These are phyloP conservation scores for Domatiomyces catenatus DNA, from an alignment of 2,329 filamentous ascomycete species.

Conservation along the genomic window DNA sequence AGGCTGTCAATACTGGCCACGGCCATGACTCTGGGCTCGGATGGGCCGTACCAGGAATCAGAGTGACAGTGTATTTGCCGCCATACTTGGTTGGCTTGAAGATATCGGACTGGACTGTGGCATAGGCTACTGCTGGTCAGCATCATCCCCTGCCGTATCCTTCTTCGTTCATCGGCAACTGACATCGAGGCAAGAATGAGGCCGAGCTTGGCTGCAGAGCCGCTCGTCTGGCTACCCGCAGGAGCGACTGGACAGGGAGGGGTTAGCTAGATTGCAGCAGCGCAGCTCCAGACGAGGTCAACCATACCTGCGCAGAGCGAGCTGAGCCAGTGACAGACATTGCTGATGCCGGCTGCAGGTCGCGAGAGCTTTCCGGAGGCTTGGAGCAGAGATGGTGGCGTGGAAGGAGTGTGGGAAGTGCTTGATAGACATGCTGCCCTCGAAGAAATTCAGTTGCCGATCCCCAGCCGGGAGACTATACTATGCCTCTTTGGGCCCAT, in stretches of 20 bases:
- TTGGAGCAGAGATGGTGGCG: background rate
- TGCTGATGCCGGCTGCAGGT: background rate
- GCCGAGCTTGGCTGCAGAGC: constrained; percentile 6
- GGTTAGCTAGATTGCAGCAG: background rate
- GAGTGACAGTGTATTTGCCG: constrained; percentile 96
- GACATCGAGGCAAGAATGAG: constrained; percentile 14
- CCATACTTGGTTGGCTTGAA: constrained; percentile 99
- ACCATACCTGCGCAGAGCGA: constrained; percentile 1
- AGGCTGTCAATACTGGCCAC: constrained; percentile 4
- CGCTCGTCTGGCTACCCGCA: constrained; percentile 13
- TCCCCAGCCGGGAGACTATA: background rate
- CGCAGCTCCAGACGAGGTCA: background rate
- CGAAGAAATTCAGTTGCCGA: background rate
- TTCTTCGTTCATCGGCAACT: constrained; percentile 1
- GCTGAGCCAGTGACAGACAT: constrained; percentile 1
- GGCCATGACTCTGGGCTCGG: background rate
- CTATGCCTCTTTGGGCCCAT: background rate
- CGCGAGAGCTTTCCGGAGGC: background rate
- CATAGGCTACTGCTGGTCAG: constrained; percentile 22
- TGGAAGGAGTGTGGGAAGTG: background rate
- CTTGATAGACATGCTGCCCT: background rate
- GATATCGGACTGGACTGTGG: constrained; percentile 82
- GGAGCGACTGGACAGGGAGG: constrained; percentile 14
- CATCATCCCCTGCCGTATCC: background rate
- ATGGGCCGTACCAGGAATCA: constrained; percentile 64